Evolutionary conservation across 2,329 filamentous ascomycete genomes (phyloP).

Genomic region (Beauveria australis): DNA sequence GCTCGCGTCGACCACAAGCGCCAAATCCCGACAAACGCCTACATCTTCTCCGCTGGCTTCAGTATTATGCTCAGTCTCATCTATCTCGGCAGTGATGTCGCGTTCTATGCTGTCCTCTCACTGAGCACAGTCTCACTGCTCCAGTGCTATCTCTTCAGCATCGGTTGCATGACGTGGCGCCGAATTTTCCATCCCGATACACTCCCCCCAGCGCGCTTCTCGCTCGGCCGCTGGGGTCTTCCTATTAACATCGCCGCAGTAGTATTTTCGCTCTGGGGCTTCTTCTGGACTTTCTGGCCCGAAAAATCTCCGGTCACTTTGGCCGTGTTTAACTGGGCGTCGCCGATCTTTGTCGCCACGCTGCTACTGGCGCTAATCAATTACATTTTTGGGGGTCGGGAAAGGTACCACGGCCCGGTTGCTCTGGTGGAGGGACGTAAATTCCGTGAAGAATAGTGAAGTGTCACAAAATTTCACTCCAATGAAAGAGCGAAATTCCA

Average conservation of each 20-base stretch:
- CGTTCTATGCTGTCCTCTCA: slow-evolving; percentile 14
- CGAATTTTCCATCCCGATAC: slow-evolving; percentile 12
- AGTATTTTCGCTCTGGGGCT: slow-evolving; percentile 9
- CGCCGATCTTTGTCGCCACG: slow-evolving; percentile 6
- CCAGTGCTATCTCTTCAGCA: slow-evolving; percentile 14
- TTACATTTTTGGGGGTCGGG: slow-evolving; percentile 3
- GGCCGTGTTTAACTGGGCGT: slow-evolving; percentile 14
- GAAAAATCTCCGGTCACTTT: slow-evolving; percentile 9
- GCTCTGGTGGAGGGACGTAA: slow-evolving; percentile 10
- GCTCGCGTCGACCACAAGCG: slow-evolving; percentile 6
- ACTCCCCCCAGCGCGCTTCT: slow-evolving; percentile 13
- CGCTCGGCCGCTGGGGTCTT: slow-evolving; percentile 13
- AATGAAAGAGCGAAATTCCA: too few species aligned
- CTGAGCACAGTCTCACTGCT: slow-evolving; percentile 13
- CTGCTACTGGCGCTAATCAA: slow-evolving; percentile 9
- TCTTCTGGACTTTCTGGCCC: slow-evolving; percentile 16
- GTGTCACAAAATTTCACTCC: neutral
- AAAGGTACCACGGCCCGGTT: slow-evolving; percentile 13
- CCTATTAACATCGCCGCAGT: slow-evolving; percentile 10
- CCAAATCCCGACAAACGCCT: slow-evolving; percentile 12
- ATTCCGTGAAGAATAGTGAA: neutral
- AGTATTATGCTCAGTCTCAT: slow-evolving; percentile 10
- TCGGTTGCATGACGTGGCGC: slow-evolving; percentile 14
- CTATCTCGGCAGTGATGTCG: slow-evolving; percentile 13
- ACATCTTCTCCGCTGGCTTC: slow-evolving; percentile 8